Conservation (phyloP, 306 rosid genomes). For the Sesbania bispinosa region DNA sequence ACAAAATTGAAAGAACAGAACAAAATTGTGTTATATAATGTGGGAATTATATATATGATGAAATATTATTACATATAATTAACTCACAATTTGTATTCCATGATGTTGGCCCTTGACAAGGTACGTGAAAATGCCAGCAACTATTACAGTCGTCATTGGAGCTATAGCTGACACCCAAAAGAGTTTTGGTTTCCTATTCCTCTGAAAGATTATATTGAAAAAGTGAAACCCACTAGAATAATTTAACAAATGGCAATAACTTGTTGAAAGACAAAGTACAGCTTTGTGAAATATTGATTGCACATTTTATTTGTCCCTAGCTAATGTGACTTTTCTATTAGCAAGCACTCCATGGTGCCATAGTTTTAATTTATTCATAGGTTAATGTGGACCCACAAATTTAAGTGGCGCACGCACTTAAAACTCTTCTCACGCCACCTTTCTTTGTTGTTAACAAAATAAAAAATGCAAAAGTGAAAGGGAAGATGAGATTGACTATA, state of each 20-base stretch:
- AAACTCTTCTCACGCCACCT: background rate
- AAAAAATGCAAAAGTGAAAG: slow-evolving; percentile 9
- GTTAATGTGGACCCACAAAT: background rate
- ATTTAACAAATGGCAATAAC: background rate
- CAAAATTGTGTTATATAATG: too few species aligned
- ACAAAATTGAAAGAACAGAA: background rate
- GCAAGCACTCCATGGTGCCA: background rate
- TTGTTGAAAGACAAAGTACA: background rate
- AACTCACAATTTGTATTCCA: slow-evolving; percentile 69
- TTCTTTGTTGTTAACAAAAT: background rate
- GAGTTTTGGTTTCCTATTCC: slow-evolving; percentile 50
- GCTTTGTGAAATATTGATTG: background rate
- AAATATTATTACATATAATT: background rate
- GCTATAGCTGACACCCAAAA: slow-evolving; percentile 85
- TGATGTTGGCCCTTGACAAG: slow-evolving; percentile 49
- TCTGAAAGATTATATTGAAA: slow-evolving; percentile 41
- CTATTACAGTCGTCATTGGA: slow-evolving; percentile 58
- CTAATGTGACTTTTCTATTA: background rate
- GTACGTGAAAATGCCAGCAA: slow-evolving; percentile 54
- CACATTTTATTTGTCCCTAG: background rate
- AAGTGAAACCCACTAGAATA: background rate
- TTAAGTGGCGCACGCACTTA: slow-evolving; percentile 23
- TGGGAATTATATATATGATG: background rate
- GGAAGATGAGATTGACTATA: slow-evolving; percentile 2
- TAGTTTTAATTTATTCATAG: background rate